phyloP scores from a whole-genome alignment of 2,329 filamentous ascomycete genomes.

The Pestalotiopsis sp. region DNA sequence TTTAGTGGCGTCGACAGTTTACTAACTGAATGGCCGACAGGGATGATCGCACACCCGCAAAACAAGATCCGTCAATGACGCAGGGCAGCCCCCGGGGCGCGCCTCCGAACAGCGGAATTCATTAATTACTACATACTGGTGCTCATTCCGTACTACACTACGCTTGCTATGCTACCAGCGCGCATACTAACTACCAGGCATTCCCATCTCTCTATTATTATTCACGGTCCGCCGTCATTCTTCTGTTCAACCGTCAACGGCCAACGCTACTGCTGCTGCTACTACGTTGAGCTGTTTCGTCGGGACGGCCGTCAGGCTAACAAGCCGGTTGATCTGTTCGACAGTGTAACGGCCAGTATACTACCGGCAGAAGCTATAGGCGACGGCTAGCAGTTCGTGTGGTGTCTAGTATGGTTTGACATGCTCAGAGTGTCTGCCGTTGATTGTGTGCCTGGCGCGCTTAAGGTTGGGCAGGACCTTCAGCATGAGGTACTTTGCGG shows the following conservation, averaged over 20 bases:
- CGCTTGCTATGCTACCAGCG: no score
- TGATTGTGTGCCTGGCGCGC: background rate
- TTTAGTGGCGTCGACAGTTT: background rate
- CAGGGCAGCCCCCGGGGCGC: background rate
- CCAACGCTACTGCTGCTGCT: background rate
- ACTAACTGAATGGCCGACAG: background rate
- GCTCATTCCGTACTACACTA: background rate
- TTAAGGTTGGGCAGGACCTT: slow-evolving; percentile 8
- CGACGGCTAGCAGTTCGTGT: background rate
- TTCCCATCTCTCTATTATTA: background rate
- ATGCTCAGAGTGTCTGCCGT: background rate
- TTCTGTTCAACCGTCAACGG: background rate
- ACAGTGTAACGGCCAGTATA: background rate
- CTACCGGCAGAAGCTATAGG: background rate
- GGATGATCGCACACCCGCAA: background rate
- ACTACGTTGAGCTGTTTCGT: background rate
- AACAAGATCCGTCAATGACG: background rate
- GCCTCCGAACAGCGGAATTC: background rate
- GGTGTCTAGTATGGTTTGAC: background rate
- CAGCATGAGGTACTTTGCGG: background rate
- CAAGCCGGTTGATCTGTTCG: background rate
- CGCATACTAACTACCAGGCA: no score
- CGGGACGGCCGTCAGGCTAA: background rate
- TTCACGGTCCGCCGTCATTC: background rate
- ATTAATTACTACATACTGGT: background rate